These are phyloP conservation scores for Jaapia argillacea DNA, from an alignment of 768 basidiomycete genomes.

Conservation along the genomic window DNA sequence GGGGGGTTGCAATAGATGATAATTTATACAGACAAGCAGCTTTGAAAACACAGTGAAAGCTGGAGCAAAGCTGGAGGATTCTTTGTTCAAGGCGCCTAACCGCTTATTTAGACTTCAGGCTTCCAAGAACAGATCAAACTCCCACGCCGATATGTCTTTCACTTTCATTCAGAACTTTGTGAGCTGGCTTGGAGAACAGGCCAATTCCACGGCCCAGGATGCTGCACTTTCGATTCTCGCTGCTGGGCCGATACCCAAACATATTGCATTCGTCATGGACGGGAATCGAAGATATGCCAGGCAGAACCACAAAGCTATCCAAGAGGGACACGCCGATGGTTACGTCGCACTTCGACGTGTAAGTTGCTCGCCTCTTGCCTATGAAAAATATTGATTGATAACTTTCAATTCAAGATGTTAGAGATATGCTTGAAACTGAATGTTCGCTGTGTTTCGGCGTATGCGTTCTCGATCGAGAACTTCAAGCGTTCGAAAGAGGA, in stretches of 20 bases:
- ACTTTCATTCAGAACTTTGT: not conserved
- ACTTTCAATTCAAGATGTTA: conserved; percentile 44
- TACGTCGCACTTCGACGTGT: conserved; percentile 76
- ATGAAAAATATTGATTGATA: not conserved
- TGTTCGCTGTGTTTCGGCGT: conserved; percentile 82
- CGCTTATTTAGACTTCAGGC: no score
- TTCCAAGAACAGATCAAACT: no score
- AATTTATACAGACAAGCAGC: no score
- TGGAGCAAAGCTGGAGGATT: no score
- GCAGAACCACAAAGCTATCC: conserved; percentile 48
- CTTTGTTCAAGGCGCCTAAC: no score
- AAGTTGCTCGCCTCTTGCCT: conserved; percentile 16
- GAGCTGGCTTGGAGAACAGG: conserved; percentile 11
- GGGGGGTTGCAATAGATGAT: no score
- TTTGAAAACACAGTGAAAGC: no score
- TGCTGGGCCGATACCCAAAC: conserved; percentile 77
- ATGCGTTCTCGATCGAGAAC: conserved; percentile 97
- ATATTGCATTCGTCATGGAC: conserved; percentile 96
- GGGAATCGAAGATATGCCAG: conserved; percentile 91
- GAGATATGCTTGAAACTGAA: conserved; percentile 78
- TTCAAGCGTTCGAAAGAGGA: conserved; percentile 84
- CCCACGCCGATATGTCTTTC: no score
- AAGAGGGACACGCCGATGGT: conserved; percentile 78
- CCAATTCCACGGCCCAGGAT: no score
- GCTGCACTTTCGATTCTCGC: conserved; percentile 58